A percentile compares a stretch with the other conserved stretches of the same genome.
These are phyloP conservation scores for Suhomyces anneliseae DNA, from an alignment of 1,139 yeast genomes.

Conservation along the genomic window DNA sequence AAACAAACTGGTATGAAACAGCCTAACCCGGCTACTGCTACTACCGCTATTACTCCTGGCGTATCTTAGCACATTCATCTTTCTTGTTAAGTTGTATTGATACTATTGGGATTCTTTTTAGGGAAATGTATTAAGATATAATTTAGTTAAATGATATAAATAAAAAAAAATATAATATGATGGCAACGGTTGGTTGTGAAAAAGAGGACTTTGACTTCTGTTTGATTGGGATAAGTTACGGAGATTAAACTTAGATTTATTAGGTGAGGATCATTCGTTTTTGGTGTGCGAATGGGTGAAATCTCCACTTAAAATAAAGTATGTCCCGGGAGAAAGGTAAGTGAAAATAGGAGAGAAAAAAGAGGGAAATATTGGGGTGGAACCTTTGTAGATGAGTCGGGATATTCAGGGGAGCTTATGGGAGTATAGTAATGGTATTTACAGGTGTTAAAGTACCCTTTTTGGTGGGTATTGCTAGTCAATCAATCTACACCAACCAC, in stretches of 20 bases:
- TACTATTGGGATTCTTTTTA: no score
- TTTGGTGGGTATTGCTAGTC: neutral
- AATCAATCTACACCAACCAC: neutral
- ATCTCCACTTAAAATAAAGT: neutral
- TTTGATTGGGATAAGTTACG: no score
- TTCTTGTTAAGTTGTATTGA: neutral
- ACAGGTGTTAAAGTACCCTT: no score
- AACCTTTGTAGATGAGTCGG: no score
- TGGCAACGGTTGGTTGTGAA: neutral
- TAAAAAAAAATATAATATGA: neutral
- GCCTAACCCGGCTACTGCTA: neutral
- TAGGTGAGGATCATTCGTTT: slow-evolving; percentile 9
- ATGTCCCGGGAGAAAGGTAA: neutral
- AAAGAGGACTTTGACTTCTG: no score
- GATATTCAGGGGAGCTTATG: no score
- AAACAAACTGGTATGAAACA: slow-evolving; percentile 3
- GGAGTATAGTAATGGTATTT: no score
- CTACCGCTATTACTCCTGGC: neutral
- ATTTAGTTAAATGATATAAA: neutral
- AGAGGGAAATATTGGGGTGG: neutral
- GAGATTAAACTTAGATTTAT: neutral
- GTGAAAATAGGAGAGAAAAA: neutral
- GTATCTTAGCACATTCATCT: slow-evolving; percentile 7
- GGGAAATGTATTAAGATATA: neutral
- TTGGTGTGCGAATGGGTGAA: slow-evolving; percentile 4